Percentiles rank a stretch among this genome's conserved stretches.
Evolutionary conservation across 2,329 filamentous ascomycete genomes (phyloP).

Genomic region (Exophiala sp.): DNA sequence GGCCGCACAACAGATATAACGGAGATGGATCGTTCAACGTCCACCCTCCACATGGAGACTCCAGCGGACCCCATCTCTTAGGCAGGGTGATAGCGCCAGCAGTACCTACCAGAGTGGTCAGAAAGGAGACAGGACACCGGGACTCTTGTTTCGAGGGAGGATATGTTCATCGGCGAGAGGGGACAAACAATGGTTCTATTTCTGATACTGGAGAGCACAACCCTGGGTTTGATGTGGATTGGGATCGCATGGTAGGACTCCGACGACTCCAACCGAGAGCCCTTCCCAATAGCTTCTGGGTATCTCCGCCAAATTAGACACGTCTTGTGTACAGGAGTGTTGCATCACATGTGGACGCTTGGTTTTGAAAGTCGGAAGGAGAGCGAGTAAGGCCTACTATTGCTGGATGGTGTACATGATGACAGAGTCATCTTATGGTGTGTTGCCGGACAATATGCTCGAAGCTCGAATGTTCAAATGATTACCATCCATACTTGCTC

Average conservation of each 20-base stretch:
- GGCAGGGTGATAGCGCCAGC: not conserved
- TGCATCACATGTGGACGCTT: no score
- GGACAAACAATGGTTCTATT: no score
- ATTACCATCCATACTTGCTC: constrained; percentile 73
- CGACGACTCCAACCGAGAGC: no score
- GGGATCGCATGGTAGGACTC: not conserved
- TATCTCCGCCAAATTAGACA: no score
- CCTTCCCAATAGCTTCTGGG: no score
- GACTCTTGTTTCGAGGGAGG: not conserved
- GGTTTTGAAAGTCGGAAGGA: not conserved
- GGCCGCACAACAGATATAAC: not conserved
- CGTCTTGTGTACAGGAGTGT: no score
- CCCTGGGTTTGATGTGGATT: not conserved
- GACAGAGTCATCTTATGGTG: not conserved
- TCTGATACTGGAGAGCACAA: not conserved
- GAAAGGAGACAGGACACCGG: not conserved
- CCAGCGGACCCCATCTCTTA: not conserved
- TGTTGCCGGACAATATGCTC: not conserved
- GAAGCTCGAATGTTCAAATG: no score
- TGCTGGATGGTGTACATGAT: not conserved
- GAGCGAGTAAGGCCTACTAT: not conserved
- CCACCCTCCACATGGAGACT: constrained; percentile 4
- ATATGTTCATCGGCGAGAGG: no score
- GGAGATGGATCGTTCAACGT: not conserved
- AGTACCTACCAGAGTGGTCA: not conserved